phyloP scores from a whole-genome alignment of 1,139 yeast species.

The Nakaseomyces nivariensis region DNA sequence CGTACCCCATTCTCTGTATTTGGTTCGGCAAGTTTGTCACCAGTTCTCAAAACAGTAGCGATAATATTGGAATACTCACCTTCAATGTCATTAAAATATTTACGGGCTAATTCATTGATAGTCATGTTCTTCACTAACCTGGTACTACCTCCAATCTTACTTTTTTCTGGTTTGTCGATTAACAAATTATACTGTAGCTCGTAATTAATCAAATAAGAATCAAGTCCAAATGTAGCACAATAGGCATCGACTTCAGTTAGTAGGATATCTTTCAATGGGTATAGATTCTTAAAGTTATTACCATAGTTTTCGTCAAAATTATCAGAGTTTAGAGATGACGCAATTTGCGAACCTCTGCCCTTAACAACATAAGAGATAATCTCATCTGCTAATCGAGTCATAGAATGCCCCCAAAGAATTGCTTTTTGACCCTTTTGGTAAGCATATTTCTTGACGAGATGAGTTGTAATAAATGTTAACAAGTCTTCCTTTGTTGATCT shows the following conservation, averaged over 20 bases:
- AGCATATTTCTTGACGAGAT: constrained; percentile 43
- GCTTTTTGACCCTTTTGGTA: constrained; percentile 39
- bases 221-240: constrained; percentile 14
- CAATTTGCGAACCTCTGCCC: constrained; percentile 73
- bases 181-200: constrained; percentile 15
- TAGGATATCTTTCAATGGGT: constrained; percentile 70
- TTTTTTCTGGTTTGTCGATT: constrained; percentile 10
- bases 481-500: constrained; percentile 58
- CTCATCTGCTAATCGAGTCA: constrained; percentile 76
- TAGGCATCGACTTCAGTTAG: constrained; percentile 56
- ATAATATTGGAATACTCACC: constrained; percentile 83
- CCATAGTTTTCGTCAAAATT: constrained; percentile 26
- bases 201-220: constrained; percentile 20
- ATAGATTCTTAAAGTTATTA: constrained; percentile 37
- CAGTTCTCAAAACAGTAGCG: constrained; percentile 87
- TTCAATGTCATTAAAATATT: constrained; percentile 67
- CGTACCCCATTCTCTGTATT: constrained; percentile 4
- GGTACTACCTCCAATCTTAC: constrained; percentile 5
- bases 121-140: constrained; percentile 55
- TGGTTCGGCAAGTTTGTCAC: constrained; percentile 64
- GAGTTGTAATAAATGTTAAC: constrained; percentile 38
- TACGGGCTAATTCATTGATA: constrained; percentile 65
- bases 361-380: constrained; percentile 74
- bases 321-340: constrained; percentile 43
- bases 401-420: constrained; percentile 64